Conservation (phyloP, 192 early-diverging fungal genomes). For the Neocallimastix lanati region DNA sequence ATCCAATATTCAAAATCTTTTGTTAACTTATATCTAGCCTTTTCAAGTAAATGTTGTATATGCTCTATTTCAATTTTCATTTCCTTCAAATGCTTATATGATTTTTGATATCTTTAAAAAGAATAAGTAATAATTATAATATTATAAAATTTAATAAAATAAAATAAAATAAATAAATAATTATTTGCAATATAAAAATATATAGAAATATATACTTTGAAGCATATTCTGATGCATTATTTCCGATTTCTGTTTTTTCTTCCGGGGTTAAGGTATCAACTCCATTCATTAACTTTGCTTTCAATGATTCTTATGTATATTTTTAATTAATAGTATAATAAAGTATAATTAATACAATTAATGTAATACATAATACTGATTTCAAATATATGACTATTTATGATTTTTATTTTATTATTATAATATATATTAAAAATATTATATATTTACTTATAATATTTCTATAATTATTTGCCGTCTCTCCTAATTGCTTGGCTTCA, state of each 20-base stretch:
- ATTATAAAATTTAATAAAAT: too few species aligned
- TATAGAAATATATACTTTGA: neutral
- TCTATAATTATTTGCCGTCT: conserved; percentile 16
- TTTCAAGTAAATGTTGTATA: conserved; percentile 40
- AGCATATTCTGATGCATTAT: conserved; percentile 2
- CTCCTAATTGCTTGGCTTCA: conserved; percentile 29
- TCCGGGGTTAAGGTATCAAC: neutral
- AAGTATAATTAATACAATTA: too few species aligned
- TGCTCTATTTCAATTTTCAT: conserved; percentile 45
- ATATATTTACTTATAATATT: conserved; percentile 25
- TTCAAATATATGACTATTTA: too few species aligned
- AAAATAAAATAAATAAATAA: too few species aligned
- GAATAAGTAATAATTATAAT: neutral
- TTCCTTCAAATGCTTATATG: conserved; percentile 32
- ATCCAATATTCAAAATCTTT: conserved; percentile 37
- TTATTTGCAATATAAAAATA: neutral
- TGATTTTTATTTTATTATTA: conserved; percentile 2
- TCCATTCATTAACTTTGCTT: conserved; percentile 5
- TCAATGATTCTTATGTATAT: conserved; percentile 3
- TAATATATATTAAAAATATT: conserved; percentile 6
- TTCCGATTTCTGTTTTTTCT: conserved; percentile 1
- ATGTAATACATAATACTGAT: too few species aligned
- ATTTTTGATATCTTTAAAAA: conserved; percentile 19
- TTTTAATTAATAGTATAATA: neutral
- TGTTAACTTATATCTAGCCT: conserved; percentile 26